Evolutionary conservation across 2,329 filamentous ascomycete genomes (phyloP).

Genomic region (Paracoccidioides brasiliensis): DNA sequence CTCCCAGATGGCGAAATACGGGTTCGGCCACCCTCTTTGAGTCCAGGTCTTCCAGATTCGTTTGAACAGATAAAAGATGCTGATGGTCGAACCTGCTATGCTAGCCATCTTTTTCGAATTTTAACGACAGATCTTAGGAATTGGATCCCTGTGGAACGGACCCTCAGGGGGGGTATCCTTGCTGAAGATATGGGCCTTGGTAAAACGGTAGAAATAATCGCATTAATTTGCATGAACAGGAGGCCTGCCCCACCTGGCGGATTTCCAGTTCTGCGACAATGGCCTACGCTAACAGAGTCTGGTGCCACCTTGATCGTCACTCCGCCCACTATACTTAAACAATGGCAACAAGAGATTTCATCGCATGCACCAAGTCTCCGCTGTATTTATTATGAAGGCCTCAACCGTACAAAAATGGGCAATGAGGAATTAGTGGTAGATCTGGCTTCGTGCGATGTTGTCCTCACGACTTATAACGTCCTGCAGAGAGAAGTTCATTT

Average conservation of each 20-base stretch:
- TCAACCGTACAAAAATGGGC: conserved; percentile 26
- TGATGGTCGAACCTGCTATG: conserved; percentile 26
- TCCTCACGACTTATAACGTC: conserved; percentile 52
- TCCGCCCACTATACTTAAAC: conserved; percentile 46
- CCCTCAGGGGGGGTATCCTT: conserved; percentile 33
- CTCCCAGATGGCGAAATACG: conserved; percentile 20
- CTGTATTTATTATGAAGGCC: conserved; percentile 45
- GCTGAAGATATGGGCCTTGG: conserved; percentile 40
- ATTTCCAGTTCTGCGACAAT: conserved; percentile 10
- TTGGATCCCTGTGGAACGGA: conserved; percentile 20
- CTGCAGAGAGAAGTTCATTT: conserved; percentile 73
- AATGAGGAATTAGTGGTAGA: conserved; percentile 34
- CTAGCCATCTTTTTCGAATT: conserved; percentile 31
- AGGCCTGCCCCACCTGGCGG: conserved; percentile 13
- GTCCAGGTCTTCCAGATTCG: conserved; percentile 21
- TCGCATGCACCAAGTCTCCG: conserved; percentile 44
- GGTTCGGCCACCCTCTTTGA: conserved; percentile 6
- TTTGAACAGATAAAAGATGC: conserved; percentile 27
- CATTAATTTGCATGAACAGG: conserved; percentile 31
- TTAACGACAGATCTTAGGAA: conserved; percentile 24
- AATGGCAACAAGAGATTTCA: conserved; percentile 50
- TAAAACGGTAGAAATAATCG: conserved; percentile 38
- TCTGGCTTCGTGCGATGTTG: conserved; percentile 40
- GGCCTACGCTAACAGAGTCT: conserved; percentile 26
- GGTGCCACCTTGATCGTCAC: conserved; percentile 51